Conservation (phyloP, 2,329 filamentous ascomycete species). For the Scedosporium apiospermum region DNA sequence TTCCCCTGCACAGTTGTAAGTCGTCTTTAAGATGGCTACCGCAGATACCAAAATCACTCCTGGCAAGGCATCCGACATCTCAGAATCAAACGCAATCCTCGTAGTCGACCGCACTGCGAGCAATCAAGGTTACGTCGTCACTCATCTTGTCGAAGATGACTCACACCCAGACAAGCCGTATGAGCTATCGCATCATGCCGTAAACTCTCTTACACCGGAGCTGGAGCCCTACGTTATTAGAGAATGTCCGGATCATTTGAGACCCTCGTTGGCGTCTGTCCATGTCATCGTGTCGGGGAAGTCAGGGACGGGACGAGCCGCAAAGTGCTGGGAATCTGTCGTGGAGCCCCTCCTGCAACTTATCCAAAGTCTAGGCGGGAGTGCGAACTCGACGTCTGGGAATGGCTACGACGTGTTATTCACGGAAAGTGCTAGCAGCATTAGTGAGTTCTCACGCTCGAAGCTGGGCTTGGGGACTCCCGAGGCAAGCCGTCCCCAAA, state of each 20-base stretch:
- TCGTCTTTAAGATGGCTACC: not conserved
- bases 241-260: constrained; percentile 3
- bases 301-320: constrained; percentile 53
- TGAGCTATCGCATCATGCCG: constrained; percentile 7
- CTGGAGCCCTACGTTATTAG: constrained; percentile 12
- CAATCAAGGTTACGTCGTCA: constrained; percentile 1
- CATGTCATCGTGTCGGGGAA: constrained; percentile 59
- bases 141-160: constrained; percentile 1
- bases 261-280: constrained; percentile 22
- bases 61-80: not conserved
- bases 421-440: constrained; percentile 54
- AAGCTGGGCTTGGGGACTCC: constrained; percentile 18
- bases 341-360: constrained; percentile 2
- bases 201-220: constrained; percentile 18
- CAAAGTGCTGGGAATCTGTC: constrained; percentile 4
- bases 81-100: not conserved
- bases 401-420: constrained; percentile 42
- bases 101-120: not conserved
- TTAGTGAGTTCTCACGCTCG: constrained; percentile 50
- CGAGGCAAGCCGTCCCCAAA: constrained; percentile 26
- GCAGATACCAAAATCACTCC: not conserved
- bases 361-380: constrained; percentile 1
- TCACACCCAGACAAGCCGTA: constrained; percentile 10
- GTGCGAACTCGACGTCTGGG: constrained; percentile 6
- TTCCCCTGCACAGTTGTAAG: not conserved